Percentiles rank a stretch among this genome's conserved stretches.
Evolutionary conservation across 768 basidiomycete genomes (phyloP).

Genomic region (Phaffia australis): DNA sequence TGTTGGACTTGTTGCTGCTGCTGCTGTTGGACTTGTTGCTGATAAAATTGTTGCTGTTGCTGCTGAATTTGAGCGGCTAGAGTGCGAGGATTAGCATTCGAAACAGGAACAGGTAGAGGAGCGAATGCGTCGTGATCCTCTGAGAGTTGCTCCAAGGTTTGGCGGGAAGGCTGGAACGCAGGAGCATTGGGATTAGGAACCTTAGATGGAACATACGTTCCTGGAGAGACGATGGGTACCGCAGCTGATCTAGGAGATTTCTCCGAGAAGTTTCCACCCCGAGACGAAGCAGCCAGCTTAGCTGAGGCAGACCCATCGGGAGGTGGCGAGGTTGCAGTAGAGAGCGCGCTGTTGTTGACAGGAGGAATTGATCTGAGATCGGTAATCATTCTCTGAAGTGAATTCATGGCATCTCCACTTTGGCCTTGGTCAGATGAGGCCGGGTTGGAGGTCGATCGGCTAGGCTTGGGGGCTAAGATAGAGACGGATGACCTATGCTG

Average conservation of each 20-base stretch:
- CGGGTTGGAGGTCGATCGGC: background rate
- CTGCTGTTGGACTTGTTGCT: background rate
- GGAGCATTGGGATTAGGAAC: conserved; percentile 48
- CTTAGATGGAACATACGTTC: conserved; percentile 8
- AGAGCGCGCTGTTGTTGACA: background rate
- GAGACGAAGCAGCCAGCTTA: background rate
- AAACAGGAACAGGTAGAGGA: conserved; percentile 20
- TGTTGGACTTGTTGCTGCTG: conserved; percentile 27
- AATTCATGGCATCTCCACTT: conserved; percentile 20
- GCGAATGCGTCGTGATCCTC: conserved; percentile 48
- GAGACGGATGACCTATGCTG: background rate
- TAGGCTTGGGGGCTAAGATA: background rate
- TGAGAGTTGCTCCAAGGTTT: conserved; percentile 44
- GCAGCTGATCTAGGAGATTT: background rate
- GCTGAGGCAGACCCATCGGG: background rate
- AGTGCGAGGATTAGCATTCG: conserved; percentile 44
- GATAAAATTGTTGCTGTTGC: conserved; percentile 44
- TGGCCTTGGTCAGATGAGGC: background rate
- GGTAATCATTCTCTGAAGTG: conserved; percentile 79
- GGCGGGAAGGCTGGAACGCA: conserved; percentile 56
- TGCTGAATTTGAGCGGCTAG: conserved; percentile 54
- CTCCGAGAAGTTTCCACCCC: background rate
- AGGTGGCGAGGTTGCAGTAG: background rate
- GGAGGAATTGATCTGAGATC: conserved; percentile 76
- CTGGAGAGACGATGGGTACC: conserved; percentile 46